phyloP scores from a whole-genome alignment of 768 basidiomycete species.

The Kwoniella mangroviensis region DNA sequence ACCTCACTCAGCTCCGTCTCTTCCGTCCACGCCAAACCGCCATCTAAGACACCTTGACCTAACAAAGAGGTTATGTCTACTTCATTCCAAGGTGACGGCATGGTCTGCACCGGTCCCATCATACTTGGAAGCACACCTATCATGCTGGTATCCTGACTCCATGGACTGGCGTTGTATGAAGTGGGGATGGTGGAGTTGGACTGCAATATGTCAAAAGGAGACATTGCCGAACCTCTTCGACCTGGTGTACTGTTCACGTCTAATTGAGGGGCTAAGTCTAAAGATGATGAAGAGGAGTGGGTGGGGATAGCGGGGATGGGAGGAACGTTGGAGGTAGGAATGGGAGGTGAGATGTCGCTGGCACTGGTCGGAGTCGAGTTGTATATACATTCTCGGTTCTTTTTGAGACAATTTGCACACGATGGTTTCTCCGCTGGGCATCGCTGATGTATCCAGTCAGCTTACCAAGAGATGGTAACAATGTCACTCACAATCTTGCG shows the following conservation, averaged over 20 bases:
- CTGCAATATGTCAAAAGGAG: background rate
- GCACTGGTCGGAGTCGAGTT: background rate
- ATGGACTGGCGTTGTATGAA: background rate
- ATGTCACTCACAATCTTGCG: constrained; percentile 19
- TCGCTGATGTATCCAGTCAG: background rate
- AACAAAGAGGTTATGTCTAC: constrained; percentile 10
- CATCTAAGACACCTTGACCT: background rate
- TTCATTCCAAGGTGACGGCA: constrained; percentile 12
- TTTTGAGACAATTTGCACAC: constrained; percentile 17
- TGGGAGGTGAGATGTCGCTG: background rate
- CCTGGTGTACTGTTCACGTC: background rate
- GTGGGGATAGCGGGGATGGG: background rate
- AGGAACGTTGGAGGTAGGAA: background rate
- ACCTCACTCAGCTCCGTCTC: constrained; percentile 12
- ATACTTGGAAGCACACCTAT: constrained; percentile 13
- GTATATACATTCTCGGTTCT: constrained; percentile 20
- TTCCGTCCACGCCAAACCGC: background rate
- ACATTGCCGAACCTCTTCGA: background rate
- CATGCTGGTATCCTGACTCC: constrained; percentile 7
- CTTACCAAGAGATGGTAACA: background rate
- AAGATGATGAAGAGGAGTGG: constrained; percentile 3
- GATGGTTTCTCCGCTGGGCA: constrained; percentile 23
- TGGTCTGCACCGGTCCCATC: constrained; percentile 9
- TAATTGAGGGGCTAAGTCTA: background rate
- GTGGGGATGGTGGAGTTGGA: background rate